Evolutionary conservation across 306 rosid genomes (phyloP), one percentile per base, ranked within the genome.

Genomic region (Astragalus glycyphyllos): DNA sequence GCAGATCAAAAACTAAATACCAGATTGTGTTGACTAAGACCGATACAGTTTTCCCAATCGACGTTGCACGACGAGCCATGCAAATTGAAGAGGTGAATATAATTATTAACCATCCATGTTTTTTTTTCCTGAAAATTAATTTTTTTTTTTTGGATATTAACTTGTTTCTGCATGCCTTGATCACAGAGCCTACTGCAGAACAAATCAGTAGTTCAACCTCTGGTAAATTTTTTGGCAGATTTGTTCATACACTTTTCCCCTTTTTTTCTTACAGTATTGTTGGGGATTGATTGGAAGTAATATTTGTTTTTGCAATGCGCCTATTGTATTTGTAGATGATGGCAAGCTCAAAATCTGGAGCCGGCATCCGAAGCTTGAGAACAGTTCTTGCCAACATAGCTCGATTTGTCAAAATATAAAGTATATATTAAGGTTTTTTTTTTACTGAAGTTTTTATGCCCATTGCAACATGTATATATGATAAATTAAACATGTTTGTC

Each of bases 331-430:
- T 87, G 79, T 86, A 89, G 99, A 80, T 91, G 91, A 87, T 89
- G 99, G 86, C 79, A n/a, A 94, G 99, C 83, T 91, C 97, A 31
- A 87, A 85, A 86, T 86, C 96, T 29, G 99, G 97, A 70, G 99
- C 97, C 12, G 97, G 97, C 12, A 83, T 94, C 76, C 84, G 96
- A 71, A 79, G 96, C 81, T 84, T 91, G 82, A 89, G 99, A 81
- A 84, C 96, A 0, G 96, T 69, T 75, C 91, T 91, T 4, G 74
- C 90, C 4, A 94, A 85, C 79, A 80, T 94, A 63, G 86, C 86
- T 35, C 88, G 91, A 50, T 75, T 87, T 64, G 95, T 74, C 78
- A 91, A 86, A 74, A 48, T 80, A 57, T 89, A 70, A 71, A 49
- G 55, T 35, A 11, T 46, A 56, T n/a, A 8, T 13, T 4, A 56